These are phyloP conservation scores for Brassica carinata DNA, from an alignment of 345 rosid genomes.

Conservation along the genomic window DNA sequence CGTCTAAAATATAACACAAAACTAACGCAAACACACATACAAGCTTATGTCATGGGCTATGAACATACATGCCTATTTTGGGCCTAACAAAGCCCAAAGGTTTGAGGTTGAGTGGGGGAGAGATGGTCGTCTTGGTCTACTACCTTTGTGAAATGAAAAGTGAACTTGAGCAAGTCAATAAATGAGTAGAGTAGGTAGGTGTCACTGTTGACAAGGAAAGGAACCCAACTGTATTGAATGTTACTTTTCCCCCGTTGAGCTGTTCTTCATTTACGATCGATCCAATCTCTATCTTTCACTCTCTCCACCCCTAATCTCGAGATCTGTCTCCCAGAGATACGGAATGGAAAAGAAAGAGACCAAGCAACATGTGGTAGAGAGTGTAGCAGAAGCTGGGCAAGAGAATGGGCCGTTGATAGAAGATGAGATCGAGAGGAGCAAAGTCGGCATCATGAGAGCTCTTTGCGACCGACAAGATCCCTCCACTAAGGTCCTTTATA, in stretches of 20 bases:
- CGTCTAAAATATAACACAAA: constrained; percentile 4
- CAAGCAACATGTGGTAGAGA: constrained; percentile 8
- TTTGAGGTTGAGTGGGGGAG: background rate
- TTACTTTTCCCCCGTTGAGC: background rate
- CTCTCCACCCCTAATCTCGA: background rate
- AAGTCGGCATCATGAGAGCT: constrained; percentile 82
- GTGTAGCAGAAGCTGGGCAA: constrained; percentile 9
- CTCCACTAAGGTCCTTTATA: constrained; percentile 57
- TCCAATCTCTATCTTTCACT: background rate
- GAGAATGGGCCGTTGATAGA: constrained; percentile 30
- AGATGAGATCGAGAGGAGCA: constrained; percentile 70
- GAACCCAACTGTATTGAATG: constrained; percentile 14
- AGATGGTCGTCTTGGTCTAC: background rate
- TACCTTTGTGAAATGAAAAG: background rate
- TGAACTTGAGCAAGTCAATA: constrained; percentile 3
- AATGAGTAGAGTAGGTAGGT: constrained; percentile 23
- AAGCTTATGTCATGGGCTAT: background rate
- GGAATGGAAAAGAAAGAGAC: constrained; percentile 21
- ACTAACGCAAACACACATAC: background rate
- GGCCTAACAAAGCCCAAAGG: constrained; percentile 5
- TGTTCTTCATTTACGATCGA: constrained; percentile 1
- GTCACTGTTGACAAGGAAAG: constrained; percentile 29
- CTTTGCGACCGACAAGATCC: constrained; percentile 73
- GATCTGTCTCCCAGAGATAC: constrained; percentile 21
- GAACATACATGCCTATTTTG: background rate